Percentiles rank a stretch among this genome's conserved stretches.
Evolutionary conservation across 306 rosid genomes (phyloP).

Genomic region (Pterocarpus macrocarpus): DNA sequence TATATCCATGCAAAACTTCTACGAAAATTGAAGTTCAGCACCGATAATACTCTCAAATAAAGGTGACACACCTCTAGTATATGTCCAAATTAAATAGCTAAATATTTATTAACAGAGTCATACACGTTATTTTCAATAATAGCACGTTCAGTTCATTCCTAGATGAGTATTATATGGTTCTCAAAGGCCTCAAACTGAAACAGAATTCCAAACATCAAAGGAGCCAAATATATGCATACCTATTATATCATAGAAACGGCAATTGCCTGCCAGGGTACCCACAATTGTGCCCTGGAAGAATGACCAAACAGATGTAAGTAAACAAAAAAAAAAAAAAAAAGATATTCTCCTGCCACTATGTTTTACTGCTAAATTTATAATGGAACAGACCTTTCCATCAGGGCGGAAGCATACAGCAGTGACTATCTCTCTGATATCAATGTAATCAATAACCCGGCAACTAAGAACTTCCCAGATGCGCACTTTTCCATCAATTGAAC

Average conservation of each 20-base stretch:
- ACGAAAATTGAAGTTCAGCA: slow-evolving; percentile 9
- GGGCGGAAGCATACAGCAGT: slow-evolving; percentile 88
- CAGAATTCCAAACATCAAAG: slow-evolving; percentile 27
- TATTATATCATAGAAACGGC: slow-evolving; percentile 67
- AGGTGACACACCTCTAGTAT: not conserved
- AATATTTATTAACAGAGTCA: not conserved
- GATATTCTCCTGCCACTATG: not conserved
- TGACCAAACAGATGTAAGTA: slow-evolving; percentile 34
- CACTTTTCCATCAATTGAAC: slow-evolving; percentile 96
- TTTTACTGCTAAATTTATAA: slow-evolving; percentile 32
- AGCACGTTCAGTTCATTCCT: not conserved
- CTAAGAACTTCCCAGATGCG: slow-evolving; percentile 87
- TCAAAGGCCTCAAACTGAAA: slow-evolving; percentile 30
- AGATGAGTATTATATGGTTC: slow-evolving; percentile 1
- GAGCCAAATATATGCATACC: slow-evolving; percentile 57
- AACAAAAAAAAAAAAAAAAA: slow-evolving; percentile 20
- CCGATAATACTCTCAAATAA: not conserved
- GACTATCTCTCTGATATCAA: slow-evolving; percentile 83
- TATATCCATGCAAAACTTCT: slow-evolving; percentile 21
- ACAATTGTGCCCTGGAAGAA: slow-evolving; percentile 81
- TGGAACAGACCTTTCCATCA: slow-evolving; percentile 72
- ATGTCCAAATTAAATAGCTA: slow-evolving; percentile 22
- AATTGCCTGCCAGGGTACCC: slow-evolving; percentile 83
- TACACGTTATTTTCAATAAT: not conserved
- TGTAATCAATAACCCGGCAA: slow-evolving; percentile 83